These are phyloP conservation scores for Boletellus sp. DNA, from an alignment of 1,284 basidiomycete genomes.

Conservation along the genomic window DNA sequence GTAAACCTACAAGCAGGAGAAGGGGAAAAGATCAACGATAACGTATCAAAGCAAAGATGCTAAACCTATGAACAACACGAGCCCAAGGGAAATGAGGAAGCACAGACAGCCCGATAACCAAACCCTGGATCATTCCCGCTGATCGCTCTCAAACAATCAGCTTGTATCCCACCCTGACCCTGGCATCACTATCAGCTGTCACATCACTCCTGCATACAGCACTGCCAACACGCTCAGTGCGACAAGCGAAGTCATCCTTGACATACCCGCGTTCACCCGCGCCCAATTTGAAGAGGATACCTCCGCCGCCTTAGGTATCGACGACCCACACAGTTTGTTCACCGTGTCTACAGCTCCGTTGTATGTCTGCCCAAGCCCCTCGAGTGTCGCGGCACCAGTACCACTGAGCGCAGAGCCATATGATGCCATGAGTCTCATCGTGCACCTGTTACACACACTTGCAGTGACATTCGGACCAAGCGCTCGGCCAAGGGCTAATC, in stretches of 20 bases:
- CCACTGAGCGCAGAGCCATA: slow-evolving; percentile 36
- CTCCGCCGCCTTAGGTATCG: slow-evolving; percentile 27
- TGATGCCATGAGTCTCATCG: slow-evolving; percentile 48
- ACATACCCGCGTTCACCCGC: slow-evolving; percentile 11
- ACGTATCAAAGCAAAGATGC: neutral
- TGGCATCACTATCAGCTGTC: slow-evolving; percentile 8
- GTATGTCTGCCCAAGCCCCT: slow-evolving; percentile 41
- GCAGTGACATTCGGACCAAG: slow-evolving; percentile 43
- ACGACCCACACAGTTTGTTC: slow-evolving; percentile 35
- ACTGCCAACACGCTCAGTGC: slow-evolving; percentile 12
- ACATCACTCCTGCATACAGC: slow-evolving; percentile 8
- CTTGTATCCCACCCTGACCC: neutral
- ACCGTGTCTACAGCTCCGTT: slow-evolving; percentile 32
- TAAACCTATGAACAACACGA: neutral
- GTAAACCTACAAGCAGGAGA: no score
- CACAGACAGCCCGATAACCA: no score
- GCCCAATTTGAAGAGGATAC: slow-evolving; percentile 12
- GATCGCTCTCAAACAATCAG: neutral
- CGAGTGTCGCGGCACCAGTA: slow-evolving; percentile 13
- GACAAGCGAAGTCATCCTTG: slow-evolving; percentile 6
- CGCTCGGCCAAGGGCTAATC: slow-evolving; percentile 52
- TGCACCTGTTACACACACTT: slow-evolving; percentile 58
- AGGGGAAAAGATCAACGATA: no score
- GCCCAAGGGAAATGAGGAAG: neutral
- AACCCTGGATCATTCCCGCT: neutral